Evolutionary conservation across 805 yeast species (phyloP), one percentile per base, ranked within the genome.

Genomic region (Candida hispaniensis): DNA sequence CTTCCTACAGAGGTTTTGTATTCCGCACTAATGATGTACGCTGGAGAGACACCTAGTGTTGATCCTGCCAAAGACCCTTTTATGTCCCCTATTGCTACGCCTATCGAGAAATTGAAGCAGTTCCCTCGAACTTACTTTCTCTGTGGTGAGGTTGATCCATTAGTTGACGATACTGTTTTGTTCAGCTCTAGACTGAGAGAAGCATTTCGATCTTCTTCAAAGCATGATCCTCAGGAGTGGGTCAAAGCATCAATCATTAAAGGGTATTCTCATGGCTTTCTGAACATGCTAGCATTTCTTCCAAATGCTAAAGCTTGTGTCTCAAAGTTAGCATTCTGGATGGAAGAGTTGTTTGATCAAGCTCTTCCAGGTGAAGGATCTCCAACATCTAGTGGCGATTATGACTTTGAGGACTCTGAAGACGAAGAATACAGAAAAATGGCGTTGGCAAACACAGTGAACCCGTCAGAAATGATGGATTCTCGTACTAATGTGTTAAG

Each of bases 121-220:
- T 50, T 50, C 32, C 56, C 55, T 11, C 46, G 49, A 27, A 49
- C 48, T 18, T 50, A 52, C 39, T 41, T 50, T 39, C 34, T 51
- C 13, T 46, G 54, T 23, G 55, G 55, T 11, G 55, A 50, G 26
- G 55, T 49, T 10, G 55, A 50, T 44, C 55, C 55, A 5, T 30
- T 50, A 18, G 56, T 51, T 13, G 55, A 50, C 26, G 55, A 51
- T 26, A 45, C 55, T 4, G 48, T 50, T n/a, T 24, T 51, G 9
- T 51, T 50, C 28, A 52, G 51, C 3, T 49, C 52, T 13, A 40
- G 51, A 20, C 30, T 50, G 15, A 38, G 54, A 7, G 47, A 51
- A 23, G 54, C 56, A 2, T 47, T 43, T 40, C 39, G 40, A 4
- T 12, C 34, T n/a, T 42, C 46, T 6, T 26, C 20, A 20, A 14